Base-by-base conservation (phyloP, 768 basidiomycete genomes). In the Suillus spraguei region DNA sequence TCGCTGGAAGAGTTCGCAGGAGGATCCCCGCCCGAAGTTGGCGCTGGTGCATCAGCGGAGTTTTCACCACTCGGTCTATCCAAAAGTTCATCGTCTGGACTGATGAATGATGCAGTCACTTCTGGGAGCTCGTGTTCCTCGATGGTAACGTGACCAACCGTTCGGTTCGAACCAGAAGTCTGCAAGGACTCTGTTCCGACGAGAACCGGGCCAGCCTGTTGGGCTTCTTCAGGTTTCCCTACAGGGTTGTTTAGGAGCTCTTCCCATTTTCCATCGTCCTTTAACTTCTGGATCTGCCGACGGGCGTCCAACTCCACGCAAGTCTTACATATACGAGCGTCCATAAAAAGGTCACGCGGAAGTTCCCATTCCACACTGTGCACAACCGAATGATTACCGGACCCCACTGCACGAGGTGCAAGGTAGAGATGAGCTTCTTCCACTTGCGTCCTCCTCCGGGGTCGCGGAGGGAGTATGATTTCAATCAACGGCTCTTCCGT, bases 361-460 rank as follows among this genome's bases (percentile, higher is more conserved):
- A 88, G 67, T 46, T 84, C 83, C 77, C 81, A 82, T 60, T 85
- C 82, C 7, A 79, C 84, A 46, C 76, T 68, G 66, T 84, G 83
- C 0, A 85, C 83, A 39, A 72, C 53, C 0, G 87, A 88, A 67
- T 89, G 87, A 66, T 84, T 67, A 0, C 88, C 87, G 0, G 49
- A 16, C 0, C 86, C 87, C 8, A 79, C 64, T 39, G 77, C 67
- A 0, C 49, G 42, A 0, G 80, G 77, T 2, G 79, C 78, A 59
- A 88, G 64, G 61, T 85, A 83, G 20, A 87, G 74, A 68, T 87
- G 84, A 1, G 80, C 82, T 59, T 80, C 82, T 28, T 72, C 73
- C 6, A 68, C 71, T 46, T 20, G 70, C 42, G 46, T 71, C 59
- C 28, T 41, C 17, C 62, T 66, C 5, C 63, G 66, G 0, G 74